phyloP scores from a whole-genome alignment of 2,329 filamentous ascomycete genomes.

The Myriangium duriaei region DNA sequence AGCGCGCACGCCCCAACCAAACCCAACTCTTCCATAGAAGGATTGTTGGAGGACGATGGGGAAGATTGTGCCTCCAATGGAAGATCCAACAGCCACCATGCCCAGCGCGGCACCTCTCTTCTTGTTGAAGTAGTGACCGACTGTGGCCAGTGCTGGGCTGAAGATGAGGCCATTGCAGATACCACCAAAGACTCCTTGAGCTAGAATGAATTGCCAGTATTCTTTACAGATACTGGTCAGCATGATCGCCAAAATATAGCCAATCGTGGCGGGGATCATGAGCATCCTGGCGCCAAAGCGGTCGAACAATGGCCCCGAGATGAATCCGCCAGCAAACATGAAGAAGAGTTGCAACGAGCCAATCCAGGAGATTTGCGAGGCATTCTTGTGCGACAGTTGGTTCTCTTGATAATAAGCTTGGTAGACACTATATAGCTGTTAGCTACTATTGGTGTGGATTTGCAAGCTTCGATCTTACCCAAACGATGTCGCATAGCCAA shows the following conservation, averaged over 20 bases:
- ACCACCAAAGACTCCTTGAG: slow-evolving; percentile 36
- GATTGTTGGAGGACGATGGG: slow-evolving; percentile 33
- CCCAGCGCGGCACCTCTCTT: slow-evolving; percentile 44
- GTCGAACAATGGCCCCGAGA: slow-evolving; percentile 38
- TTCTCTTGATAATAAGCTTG: slow-evolving; percentile 11
- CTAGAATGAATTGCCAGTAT: slow-evolving; percentile 39
- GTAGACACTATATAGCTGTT: slow-evolving; percentile 13
- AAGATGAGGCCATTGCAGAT: slow-evolving; percentile 48
- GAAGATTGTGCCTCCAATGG: slow-evolving; percentile 35
- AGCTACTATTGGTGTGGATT: too few species aligned
- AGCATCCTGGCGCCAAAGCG: slow-evolving; percentile 28
- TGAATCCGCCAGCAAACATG: slow-evolving; percentile 33
- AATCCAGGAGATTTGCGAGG: slow-evolving; percentile 34
- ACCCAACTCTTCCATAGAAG: slow-evolving; percentile 35
- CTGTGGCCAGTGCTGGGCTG: slow-evolving; percentile 46
- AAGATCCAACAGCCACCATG: slow-evolving; percentile 43
- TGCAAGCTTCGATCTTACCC: not conserved
- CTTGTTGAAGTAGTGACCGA: slow-evolving; percentile 50
- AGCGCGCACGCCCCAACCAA: slow-evolving; percentile 38
- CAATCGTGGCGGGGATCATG: slow-evolving; percentile 27
- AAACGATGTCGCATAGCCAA: slow-evolving; percentile 10
- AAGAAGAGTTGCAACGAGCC: slow-evolving; percentile 36
- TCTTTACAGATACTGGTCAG: slow-evolving; percentile 34
- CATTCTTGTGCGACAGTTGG: slow-evolving; percentile 1
- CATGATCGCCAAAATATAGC: slow-evolving; percentile 36